phyloP scores from a whole-genome alignment of 2,329 filamentous ascomycete species.

The Monilinia vaccinii-corymbosi region DNA sequence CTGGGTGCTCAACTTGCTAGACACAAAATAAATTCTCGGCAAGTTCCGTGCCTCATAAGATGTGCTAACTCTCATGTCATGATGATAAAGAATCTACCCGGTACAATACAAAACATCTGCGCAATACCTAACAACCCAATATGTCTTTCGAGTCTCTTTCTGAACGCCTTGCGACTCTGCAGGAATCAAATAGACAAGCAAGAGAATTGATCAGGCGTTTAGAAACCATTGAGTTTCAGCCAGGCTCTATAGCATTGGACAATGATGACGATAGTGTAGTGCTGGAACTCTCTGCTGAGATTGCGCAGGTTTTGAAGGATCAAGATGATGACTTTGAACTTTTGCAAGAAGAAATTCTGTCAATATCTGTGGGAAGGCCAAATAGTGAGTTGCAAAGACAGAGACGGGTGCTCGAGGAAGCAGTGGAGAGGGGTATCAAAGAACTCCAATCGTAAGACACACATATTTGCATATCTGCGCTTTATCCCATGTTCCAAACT shows the following conservation, averaged over 20 bases:
- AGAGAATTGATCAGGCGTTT: conserved; percentile 51
- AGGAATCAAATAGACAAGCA: conserved; percentile 52
- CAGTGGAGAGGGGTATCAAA: conserved; percentile 54
- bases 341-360: conserved; percentile 63
- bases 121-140: conserved; percentile 26
- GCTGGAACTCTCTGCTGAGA: conserved; percentile 69
- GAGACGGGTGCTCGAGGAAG: conserved; percentile 55
- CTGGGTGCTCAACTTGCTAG: background rate
- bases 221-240: conserved; percentile 47
- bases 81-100: background rate
- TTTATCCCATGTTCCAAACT: background rate
- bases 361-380: conserved; percentile 41
- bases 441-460: conserved; percentile 61
- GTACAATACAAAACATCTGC: background rate
- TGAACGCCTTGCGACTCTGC: conserved; percentile 49
- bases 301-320: conserved; percentile 66
- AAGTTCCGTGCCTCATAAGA: conserved; percentile 1
- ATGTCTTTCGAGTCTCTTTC: conserved; percentile 53
- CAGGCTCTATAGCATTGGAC: conserved; percentile 45
- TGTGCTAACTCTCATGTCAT: background rate
- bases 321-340: conserved; percentile 79
- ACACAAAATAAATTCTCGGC: background rate
- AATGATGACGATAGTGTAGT: conserved; percentile 41
- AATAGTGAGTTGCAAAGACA: conserved; percentile 51
- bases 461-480: background rate